These are phyloP conservation scores for Strobilomyces dryophilus DNA, from an alignment of 768 basidiomycete species.

Conservation along the genomic window DNA sequence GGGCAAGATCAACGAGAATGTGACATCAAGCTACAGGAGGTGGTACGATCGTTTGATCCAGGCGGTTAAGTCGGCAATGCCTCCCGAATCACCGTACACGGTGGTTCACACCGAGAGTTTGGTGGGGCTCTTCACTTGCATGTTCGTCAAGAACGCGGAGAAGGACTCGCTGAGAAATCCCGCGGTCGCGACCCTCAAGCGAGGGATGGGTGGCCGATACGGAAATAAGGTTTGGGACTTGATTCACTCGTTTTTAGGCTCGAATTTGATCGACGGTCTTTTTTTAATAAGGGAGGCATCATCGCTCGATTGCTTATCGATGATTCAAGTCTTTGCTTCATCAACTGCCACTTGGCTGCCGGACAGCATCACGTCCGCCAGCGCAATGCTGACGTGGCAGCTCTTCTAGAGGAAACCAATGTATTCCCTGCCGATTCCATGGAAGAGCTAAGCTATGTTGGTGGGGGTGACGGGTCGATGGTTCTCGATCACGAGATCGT, in stretches of 20 bases:
- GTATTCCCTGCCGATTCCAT: conserved; percentile 53
- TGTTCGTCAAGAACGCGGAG: conserved; percentile 71
- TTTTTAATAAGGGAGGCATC: conserved; percentile 70
- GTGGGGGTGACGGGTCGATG: conserved; percentile 91
- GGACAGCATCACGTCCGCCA: conserved; percentile 81
- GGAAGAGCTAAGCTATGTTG: conserved; percentile 67
- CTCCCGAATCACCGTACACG: conserved; percentile 69
- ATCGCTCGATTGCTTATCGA: conserved; percentile 87
- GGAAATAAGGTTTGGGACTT: conserved; percentile 99
- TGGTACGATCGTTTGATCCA: conserved; percentile 81
- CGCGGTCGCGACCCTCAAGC: conserved; percentile 79
- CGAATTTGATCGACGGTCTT: not conserved
- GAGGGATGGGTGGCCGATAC: conserved; percentile 89
- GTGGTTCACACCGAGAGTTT: conserved; percentile 84
- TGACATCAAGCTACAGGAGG: conserved; percentile 80
- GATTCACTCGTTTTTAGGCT: not conserved
- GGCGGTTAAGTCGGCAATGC: conserved; percentile 73
- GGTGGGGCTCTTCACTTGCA: conserved; percentile 78
- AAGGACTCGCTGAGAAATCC: conserved; percentile 57
- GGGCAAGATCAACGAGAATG: conserved; percentile 61
- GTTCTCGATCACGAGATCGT: conserved; percentile 94
- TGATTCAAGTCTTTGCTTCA: conserved; percentile 89
- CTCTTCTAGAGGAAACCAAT: conserved; percentile 77
- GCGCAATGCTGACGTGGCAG: conserved; percentile 84
- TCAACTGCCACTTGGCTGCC: conserved; percentile 97